Evolutionary conservation across 805 yeast species (phyloP), one percentile per base, ranked within the genome.

Genomic region (Spathaspora passalidarum): DNA sequence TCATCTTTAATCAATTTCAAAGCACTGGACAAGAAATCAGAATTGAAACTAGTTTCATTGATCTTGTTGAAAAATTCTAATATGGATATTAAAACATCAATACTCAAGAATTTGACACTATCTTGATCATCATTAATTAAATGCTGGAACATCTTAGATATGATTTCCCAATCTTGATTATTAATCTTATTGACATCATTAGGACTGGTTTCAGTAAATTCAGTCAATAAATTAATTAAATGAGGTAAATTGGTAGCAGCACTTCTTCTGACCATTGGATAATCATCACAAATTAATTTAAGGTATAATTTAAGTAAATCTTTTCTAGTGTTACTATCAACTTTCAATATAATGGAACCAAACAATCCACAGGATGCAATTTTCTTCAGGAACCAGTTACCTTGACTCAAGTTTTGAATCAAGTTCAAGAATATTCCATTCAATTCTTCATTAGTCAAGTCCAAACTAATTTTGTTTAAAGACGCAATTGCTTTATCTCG

Each of bases 261-360:
- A 8, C 96, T 86, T 62, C 97, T 84, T 66, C 96, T 83, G 17
- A 94, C 98, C 97, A 94, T 90, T 50, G 99, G 99, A 16, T 96
- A 88, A 48, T 94, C 99, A 65, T 94, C 98, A 52, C 78, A 79
- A 41, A 87, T 80, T 54, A 94, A 73, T 54, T 82, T 86, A 48
- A 80, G 73, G 65, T 84, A 92, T 38, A 84, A 67, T 35, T 77
- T 74, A 51, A 90, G 74, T 48, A 94, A 72, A 42, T 81, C 83
- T 37, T 75, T 76, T 62, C 92, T 75, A 36, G 73, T 64, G 2
- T 67, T 62, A 14, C 79, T 71, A 50, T 79, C 76, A 8, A 85
- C 86, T 54, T 82, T 76, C 34, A 73, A 69, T 37, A 86, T 72
- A 25, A 86, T 84, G 22, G 86, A 73, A 53, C 87, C 82, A 68